A percentile compares a stretch with the other conserved stretches of the same genome.
Conservation (phyloP, 2,329 filamentous ascomycete species). For the Onygenales sp. region DNA sequence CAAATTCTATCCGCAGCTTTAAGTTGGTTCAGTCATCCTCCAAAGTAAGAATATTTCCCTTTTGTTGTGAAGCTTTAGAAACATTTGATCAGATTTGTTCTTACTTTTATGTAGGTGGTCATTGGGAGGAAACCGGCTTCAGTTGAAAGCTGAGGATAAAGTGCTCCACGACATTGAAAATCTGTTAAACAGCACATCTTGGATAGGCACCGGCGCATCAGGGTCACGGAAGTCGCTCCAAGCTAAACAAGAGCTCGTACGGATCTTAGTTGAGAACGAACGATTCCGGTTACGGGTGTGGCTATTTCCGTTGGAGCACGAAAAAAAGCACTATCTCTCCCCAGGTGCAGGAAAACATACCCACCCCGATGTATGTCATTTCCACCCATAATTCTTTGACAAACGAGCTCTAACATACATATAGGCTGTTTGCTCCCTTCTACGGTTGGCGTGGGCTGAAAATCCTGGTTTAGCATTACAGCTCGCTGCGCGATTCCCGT, state of each 20-base stretch:
- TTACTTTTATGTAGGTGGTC: slow-evolving; percentile 58
- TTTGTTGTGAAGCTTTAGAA: neutral
- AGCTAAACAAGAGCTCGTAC: slow-evolving; percentile 73
- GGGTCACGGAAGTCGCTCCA: slow-evolving; percentile 57
- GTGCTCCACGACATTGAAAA: slow-evolving; percentile 65
- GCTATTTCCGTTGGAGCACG: slow-evolving; percentile 68
- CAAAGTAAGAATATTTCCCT: slow-evolving; percentile 39
- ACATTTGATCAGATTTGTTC: slow-evolving; percentile 9
- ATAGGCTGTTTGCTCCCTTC: slow-evolving; percentile 52
- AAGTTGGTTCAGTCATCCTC: slow-evolving; percentile 75
- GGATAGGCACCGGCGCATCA: slow-evolving; percentile 42
- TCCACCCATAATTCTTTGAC: neutral
- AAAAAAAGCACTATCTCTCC: slow-evolving; percentile 44
- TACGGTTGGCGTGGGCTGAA: slow-evolving; percentile 80
- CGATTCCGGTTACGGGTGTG: slow-evolving; percentile 76
- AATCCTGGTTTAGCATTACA: slow-evolving; percentile 81
- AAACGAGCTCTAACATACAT: slow-evolving; percentile 9
- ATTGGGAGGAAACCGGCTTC: slow-evolving; percentile 85
- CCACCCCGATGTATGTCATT: slow-evolving; percentile 8
- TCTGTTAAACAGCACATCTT: slow-evolving; percentile 55
- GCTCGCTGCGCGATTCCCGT: slow-evolving; percentile 68
- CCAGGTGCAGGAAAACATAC: slow-evolving; percentile 28
- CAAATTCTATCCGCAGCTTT: slow-evolving; percentile 77
- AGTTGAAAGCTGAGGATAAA: slow-evolving; percentile 85
- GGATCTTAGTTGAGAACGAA: slow-evolving; percentile 74